Evolutionary conservation across 805 yeast species (phyloP), one percentile per base, ranked within the genome.

Genomic region (Metschnikowia gelsemii): DNA sequence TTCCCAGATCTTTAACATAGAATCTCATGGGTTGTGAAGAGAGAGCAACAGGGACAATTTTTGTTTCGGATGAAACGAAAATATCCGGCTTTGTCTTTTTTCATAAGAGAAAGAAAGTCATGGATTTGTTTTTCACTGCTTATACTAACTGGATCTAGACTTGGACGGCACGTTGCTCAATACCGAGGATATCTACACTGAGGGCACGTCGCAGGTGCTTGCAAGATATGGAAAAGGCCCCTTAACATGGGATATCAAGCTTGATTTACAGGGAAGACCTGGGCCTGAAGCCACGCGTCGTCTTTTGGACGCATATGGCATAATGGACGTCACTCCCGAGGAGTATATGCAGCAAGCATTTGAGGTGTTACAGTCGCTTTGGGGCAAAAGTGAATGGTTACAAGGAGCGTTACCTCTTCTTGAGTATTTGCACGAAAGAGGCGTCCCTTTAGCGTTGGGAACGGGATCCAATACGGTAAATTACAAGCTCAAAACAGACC

Each of bases 81-180:
- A n/a, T n/a, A n/a, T n/a, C n/a, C n/a, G n/a, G n/a, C n/a, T n/a
- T n/a, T n/a, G n/a, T n/a, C n/a, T n/a, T n/a, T n/a, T n/a, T n/a
- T n/a, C n/a, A n/a, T n/a, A n/a, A n/a, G n/a, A n/a, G n/a, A n/a
- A n/a, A n/a, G n/a, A n/a, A n/a, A n/a, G n/a, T n/a, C n/a, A n/a
- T n/a, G n/a, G n/a, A n/a, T n/a, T n/a, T n/a, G n/a, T n/a, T n/a
- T 23, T 23, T n/a, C 17, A 25, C 11, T 27, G 22, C 26, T 19
- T 9, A n/a, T 49, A 46, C 57, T 40, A 44, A 52, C 59, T 28
- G 28, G 20, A 14, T 23, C 20, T 34, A 70, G 96, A 87, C 72
- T 87, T 93, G 98, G 99, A 93, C 61, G 99, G 99, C 1, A 76
- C 95, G 18, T 71, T 93, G 48, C 77, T 93, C 58, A 87, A 90